These are phyloP conservation scores for Arabidopsis arenosa DNA, from an alignment of 345 rosid species.

Conservation along the genomic window DNA sequence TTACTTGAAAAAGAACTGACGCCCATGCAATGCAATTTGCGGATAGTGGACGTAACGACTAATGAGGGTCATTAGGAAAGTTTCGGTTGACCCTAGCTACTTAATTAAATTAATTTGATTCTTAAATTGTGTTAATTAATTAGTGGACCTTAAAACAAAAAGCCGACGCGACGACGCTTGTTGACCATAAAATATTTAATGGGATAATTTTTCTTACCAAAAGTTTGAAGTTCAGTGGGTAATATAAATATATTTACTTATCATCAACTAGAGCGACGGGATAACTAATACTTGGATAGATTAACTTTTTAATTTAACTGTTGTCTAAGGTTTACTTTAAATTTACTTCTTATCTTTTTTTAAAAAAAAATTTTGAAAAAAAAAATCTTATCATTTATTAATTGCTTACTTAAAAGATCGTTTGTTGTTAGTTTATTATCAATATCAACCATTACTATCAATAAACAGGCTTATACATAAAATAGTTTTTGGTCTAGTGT, in stretches of 20 bases:
- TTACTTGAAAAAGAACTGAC: neutral
- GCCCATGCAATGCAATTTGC: constrained; percentile 41
- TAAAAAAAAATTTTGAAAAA: too few relatives aligned
- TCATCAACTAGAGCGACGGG: constrained; percentile 36
- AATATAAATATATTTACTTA: constrained; percentile 25
- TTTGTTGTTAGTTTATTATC: neutral
- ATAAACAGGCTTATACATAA: neutral
- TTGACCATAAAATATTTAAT: constrained; percentile 32
- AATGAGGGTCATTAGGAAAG: constrained; percentile 29
- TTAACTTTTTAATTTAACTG: constrained; percentile 28
- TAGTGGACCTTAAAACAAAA: constrained; percentile 14
- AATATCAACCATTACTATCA: neutral
- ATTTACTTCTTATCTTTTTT: neutral
- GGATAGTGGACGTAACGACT: constrained; percentile 24
- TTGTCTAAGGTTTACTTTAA: constrained; percentile 7
- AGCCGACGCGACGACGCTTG: constrained; percentile 16
- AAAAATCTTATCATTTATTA: neutral
- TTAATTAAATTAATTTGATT: constrained; percentile 22
- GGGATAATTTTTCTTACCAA: constrained; percentile 3
- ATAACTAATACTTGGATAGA: constrained; percentile 23
- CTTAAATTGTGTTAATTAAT: constrained; percentile 15
- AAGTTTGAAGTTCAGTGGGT: constrained; percentile 25
- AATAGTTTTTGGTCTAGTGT: too few relatives aligned
- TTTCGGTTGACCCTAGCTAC: constrained; percentile 27
- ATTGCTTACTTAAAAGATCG: neutral